These are phyloP conservation scores for Amanita pallidorosea DNA, from an alignment of 768 basidiomycete species.

Conservation along the genomic window DNA sequence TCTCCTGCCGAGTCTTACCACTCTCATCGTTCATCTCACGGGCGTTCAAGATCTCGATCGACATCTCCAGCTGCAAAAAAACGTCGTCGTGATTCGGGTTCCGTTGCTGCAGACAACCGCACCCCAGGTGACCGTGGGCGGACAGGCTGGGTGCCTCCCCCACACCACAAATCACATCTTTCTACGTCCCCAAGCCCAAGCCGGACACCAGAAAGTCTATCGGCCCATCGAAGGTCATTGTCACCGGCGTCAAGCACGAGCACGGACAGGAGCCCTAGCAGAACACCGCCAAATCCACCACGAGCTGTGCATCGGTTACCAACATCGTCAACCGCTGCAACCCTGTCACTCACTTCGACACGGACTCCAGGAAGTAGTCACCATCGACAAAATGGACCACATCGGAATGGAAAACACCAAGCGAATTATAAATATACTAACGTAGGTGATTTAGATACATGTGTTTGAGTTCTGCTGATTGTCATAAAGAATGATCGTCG, in stretches of 20 bases:
- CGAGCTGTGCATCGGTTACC: slow-evolving; percentile 60
- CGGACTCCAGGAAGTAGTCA: slow-evolving; percentile 19
- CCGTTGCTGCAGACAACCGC: slow-evolving; percentile 30
- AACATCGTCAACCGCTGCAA: slow-evolving; percentile 19
- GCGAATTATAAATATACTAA: slow-evolving; percentile 25
- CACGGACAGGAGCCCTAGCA: slow-evolving; percentile 45
- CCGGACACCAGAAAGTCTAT: slow-evolving; percentile 25
- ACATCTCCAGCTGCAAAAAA: slow-evolving; percentile 48
- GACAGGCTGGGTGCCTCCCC: slow-evolving; percentile 19
- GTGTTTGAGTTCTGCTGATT: background rate
- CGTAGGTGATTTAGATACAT: slow-evolving; percentile 11
- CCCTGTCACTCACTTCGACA: slow-evolving; percentile 23
- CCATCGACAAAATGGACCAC: slow-evolving; percentile 2
- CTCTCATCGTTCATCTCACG: slow-evolving; percentile 53
- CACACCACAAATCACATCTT: slow-evolving; percentile 12
- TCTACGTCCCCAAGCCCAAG: slow-evolving; percentile 34
- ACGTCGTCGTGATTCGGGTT: slow-evolving; percentile 42
- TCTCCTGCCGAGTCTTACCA: slow-evolving; percentile 58
- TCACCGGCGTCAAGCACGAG: slow-evolving; percentile 48
- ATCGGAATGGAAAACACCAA: slow-evolving; percentile 23
- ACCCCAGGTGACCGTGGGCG: slow-evolving; percentile 38
- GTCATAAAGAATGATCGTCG: slow-evolving; percentile 4
- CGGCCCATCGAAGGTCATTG: slow-evolving; percentile 32
- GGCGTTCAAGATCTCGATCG: slow-evolving; percentile 53
- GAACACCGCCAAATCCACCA: slow-evolving; percentile 40